Evolutionary conservation across 148 eudicot species (phyloP).

Genomic region (Camellia granthamiana): DNA sequence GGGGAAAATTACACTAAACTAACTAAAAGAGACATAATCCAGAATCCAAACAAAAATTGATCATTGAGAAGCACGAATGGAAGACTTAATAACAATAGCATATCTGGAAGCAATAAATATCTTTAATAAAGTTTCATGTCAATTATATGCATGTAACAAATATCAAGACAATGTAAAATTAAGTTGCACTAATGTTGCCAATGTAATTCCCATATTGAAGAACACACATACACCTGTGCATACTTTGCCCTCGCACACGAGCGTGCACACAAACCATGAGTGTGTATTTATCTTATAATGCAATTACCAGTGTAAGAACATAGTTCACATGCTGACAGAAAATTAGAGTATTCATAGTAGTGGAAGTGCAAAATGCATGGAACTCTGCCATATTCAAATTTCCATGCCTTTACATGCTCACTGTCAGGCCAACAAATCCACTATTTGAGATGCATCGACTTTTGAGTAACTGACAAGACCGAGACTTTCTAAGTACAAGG

Average conservation of each 20-base stretch:
- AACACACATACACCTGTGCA: neutral
- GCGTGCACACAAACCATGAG: neutral
- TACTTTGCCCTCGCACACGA: too few relatives aligned
- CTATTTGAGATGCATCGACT: neutral
- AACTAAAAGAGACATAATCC: neutral
- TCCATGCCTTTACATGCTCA: neutral
- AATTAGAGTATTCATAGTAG: neutral
- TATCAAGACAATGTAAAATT: neutral
- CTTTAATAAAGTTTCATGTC: neutral
- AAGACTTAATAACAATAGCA: constrained; percentile 1
- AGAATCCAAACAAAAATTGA: neutral
- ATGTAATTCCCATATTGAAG: neutral
- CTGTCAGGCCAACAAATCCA: neutral
- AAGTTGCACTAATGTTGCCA: neutral
- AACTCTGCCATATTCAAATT: neutral
- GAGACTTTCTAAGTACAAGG: neutral
- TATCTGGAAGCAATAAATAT: neutral
- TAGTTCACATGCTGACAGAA: neutral
- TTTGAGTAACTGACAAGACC: neutral
- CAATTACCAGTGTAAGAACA: neutral
- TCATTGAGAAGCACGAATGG: neutral
- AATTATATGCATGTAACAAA: neutral
- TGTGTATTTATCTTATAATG: neutral
- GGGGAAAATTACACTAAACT: neutral
- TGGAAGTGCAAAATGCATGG: constrained; percentile 4